Conservation (phyloP, 768 basidiomycete genomes). For the Trametes coccinea region DNA sequence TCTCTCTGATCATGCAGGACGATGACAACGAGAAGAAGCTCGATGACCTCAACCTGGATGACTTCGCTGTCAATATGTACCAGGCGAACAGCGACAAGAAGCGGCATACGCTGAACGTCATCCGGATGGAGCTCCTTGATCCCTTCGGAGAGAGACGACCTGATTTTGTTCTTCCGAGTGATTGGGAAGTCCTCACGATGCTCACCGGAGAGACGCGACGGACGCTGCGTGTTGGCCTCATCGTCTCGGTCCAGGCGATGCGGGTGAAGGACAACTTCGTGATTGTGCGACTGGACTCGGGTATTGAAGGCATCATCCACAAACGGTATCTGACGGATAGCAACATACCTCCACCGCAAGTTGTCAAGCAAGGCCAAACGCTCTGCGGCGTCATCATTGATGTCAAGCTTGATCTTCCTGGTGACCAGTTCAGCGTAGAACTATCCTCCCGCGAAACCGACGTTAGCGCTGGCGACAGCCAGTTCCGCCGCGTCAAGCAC, state of each 20-base stretch:
- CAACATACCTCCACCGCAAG: conserved; percentile 32
- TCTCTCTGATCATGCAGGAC: conserved; percentile 84
- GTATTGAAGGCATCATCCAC: conserved; percentile 81
- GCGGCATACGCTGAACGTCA: conserved; percentile 85
- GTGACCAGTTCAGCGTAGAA: conserved; percentile 67
- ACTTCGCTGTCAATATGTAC: conserved; percentile 91
- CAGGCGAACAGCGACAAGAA: conserved; percentile 84
- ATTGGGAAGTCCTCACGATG: conserved; percentile 91
- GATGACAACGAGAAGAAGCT: conserved; percentile 77
- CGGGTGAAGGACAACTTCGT: conserved; percentile 55
- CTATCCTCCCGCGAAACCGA: conserved; percentile 71
- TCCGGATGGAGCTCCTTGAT: conserved; percentile 78
- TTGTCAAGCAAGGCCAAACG: conserved; percentile 78
- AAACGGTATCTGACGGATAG: conserved; percentile 52
- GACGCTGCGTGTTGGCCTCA: conserved; percentile 76
- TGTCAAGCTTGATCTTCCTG: conserved; percentile 60
- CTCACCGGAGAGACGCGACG: conserved; percentile 86
- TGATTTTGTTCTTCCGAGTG: conserved; percentile 59
- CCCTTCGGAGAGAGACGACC: conserved; percentile 79
- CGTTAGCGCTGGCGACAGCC: conserved; percentile 59
- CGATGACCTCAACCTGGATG: conserved; percentile 89
- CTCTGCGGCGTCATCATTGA: conserved; percentile 77
- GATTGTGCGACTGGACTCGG: conserved; percentile 84
- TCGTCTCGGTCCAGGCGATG: conserved; percentile 73
- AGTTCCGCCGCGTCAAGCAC: conserved; percentile 56